Conservation (phyloP, 495 filamentous ascomycete genomes). For the Emericellopsis terricola region DNA sequence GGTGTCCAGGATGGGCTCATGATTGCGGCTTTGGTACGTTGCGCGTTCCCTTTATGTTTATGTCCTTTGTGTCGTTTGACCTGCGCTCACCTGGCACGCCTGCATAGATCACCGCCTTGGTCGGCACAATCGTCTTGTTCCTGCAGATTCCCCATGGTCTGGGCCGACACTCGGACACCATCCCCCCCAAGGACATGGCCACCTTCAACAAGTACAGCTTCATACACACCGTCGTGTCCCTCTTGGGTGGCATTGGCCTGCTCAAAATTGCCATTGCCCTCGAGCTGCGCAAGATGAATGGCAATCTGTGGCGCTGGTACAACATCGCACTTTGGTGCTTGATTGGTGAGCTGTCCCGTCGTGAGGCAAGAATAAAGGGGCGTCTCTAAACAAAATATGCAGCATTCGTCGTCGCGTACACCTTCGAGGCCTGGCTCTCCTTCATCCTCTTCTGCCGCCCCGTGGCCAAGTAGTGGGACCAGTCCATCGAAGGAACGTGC, state of each 20-base stretch:
- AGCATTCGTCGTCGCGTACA: constrained; percentile 18
- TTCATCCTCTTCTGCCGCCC: constrained; percentile 18
- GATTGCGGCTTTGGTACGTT: neutral
- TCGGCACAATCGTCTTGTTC: neutral
- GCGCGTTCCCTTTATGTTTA: neutral
- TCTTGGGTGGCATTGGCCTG: neutral
- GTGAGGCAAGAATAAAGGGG: neutral
- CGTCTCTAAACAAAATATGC: neutral
- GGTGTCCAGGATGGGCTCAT: neutral
- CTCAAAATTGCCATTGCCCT: neutral
- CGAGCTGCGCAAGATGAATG: neutral
- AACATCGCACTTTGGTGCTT: neutral
- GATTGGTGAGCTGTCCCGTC: neutral
- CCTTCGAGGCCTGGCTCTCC: constrained; percentile 14
- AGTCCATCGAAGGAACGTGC: neutral
- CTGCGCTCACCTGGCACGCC: neutral
- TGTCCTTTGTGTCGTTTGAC: neutral
- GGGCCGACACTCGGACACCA: neutral
- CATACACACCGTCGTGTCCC: neutral
- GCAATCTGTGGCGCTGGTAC: neutral
- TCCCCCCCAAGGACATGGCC: neutral
- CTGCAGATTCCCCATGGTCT: neutral
- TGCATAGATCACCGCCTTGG: neutral
- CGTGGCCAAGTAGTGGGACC: constrained; percentile 16
- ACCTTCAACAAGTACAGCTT: constrained; percentile 1